Conservation (phyloP, 2,329 filamentous ascomycete genomes). For the Colletotrichum tropicicola region DNA sequence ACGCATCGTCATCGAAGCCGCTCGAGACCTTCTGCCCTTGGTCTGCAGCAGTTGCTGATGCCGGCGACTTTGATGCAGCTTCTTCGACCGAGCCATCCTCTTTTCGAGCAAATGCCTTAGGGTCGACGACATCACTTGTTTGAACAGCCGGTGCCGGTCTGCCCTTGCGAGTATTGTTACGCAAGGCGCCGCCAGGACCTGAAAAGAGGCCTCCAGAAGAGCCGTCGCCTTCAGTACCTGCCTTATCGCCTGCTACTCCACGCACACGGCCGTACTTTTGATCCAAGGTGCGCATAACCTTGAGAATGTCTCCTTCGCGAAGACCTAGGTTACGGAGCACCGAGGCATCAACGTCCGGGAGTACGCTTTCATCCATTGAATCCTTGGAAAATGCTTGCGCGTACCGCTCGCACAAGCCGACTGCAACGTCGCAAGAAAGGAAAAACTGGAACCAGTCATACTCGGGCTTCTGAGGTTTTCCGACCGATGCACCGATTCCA, state of each 20-base stretch:
- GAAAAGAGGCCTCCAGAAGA: conserved; percentile 76
- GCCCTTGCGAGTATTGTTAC: conserved; percentile 94
- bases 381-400: conserved; percentile 88
- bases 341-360: conserved; percentile 87
- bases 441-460: conserved; percentile 99
- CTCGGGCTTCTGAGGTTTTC: conserved; percentile 69
- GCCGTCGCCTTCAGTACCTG: conserved; percentile 56
- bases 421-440: conserved; percentile 88
- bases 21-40: conserved; percentile 36
- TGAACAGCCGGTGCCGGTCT: conserved; percentile 88
- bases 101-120: conserved; percentile 81
- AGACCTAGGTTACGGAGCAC: conserved; percentile 89
- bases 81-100: conserved; percentile 54
- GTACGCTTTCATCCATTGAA: conserved; percentile 93
- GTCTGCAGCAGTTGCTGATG: background rate
- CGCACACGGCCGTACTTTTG: conserved; percentile 76
- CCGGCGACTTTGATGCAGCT: conserved; percentile 23
- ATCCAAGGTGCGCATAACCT: conserved; percentile 91
- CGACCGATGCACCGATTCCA: conserved; percentile 65
- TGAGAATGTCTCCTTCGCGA: conserved; percentile 95
- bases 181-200: conserved; percentile 87
- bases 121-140: conserved; percentile 85
- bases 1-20: conserved; percentile 96
- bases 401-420: conserved; percentile 94
- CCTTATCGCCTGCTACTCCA: conserved; percentile 57